phyloP scores from a whole-genome alignment of 441 rosid genomes.

The Syzygium syzygioides region DNA sequence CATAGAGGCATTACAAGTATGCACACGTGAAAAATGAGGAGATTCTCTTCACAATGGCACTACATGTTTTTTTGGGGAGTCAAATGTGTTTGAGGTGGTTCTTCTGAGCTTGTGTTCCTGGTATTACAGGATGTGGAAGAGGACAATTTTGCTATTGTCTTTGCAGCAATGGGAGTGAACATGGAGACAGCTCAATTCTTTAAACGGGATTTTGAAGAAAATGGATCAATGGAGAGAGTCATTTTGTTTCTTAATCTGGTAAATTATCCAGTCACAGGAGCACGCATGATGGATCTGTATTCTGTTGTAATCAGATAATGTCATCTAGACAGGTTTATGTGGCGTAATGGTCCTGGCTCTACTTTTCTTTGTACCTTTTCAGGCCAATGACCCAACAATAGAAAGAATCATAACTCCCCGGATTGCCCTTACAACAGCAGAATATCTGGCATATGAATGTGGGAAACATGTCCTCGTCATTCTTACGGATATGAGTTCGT shows the following conservation, averaged over 20 bases:
- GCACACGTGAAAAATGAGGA: background rate
- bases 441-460: slow-evolving; percentile 94
- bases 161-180: slow-evolving; percentile 99
- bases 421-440: slow-evolving; percentile 93
- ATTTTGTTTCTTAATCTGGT: slow-evolving; percentile 96
- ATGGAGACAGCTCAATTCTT: slow-evolving; percentile 99
- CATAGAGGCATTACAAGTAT: background rate
- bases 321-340: background rate
- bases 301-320: background rate
- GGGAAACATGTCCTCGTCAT: slow-evolving; percentile 99
- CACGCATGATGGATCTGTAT: background rate
- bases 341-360: background rate
- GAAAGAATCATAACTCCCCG: slow-evolving; percentile 96
- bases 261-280: slow-evolving; percentile 1
- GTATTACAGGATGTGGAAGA: slow-evolving; percentile 66
- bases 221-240: slow-evolving; percentile 99
- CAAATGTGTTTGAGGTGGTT: background rate
- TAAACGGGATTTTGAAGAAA: slow-evolving; percentile 99
- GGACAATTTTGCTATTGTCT: slow-evolving; percentile 97
- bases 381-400: slow-evolving; percentile 99
- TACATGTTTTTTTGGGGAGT: background rate
- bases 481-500: slow-evolving; percentile 95
- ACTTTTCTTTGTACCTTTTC: slow-evolving; percentile 10
- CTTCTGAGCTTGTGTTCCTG: background rate
- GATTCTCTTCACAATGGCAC: background rate